phyloP scores from a whole-genome alignment of 176 grass and related monocot species.

The Bonia amplexicaulis region DNA sequence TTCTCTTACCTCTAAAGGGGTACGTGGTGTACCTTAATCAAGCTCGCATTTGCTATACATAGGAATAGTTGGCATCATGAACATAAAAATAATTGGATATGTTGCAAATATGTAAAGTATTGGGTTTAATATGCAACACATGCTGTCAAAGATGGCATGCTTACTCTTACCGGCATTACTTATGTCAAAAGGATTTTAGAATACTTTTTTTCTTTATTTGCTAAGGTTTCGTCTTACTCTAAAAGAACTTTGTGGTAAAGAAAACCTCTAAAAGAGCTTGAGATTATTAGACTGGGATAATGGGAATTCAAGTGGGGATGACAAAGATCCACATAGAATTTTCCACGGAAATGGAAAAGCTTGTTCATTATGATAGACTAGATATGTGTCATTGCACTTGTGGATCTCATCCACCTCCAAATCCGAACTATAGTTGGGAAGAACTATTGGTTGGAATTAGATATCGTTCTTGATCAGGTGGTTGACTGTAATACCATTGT shows the following conservation, averaged over 20 bases:
- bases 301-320: conserved; percentile 24
- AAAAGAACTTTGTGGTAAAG: neutral
- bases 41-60: too few species aligned
- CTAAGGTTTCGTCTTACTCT: neutral
- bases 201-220: neutral
- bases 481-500: conserved; percentile 26
- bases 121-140: neutral
- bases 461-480: neutral
- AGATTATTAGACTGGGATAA: neutral
- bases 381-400: conserved; percentile 8
- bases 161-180: neutral
- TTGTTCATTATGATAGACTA: neutral
- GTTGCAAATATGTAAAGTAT: neutral
- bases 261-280: neutral
- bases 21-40: too few species aligned
- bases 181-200: neutral
- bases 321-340: conserved; percentile 36
- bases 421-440: neutral
- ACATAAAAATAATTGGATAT: neutral
- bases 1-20: too few species aligned
- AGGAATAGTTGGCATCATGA: neutral
- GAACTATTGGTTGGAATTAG: conserved; percentile 6
- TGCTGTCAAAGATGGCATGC: neutral
- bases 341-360: conserved; percentile 22
- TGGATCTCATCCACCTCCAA: conserved; percentile 3